These are phyloP conservation scores for Podaxis mareebaensis DNA, from an alignment of 768 basidiomycete species.

Conservation along the genomic window DNA sequence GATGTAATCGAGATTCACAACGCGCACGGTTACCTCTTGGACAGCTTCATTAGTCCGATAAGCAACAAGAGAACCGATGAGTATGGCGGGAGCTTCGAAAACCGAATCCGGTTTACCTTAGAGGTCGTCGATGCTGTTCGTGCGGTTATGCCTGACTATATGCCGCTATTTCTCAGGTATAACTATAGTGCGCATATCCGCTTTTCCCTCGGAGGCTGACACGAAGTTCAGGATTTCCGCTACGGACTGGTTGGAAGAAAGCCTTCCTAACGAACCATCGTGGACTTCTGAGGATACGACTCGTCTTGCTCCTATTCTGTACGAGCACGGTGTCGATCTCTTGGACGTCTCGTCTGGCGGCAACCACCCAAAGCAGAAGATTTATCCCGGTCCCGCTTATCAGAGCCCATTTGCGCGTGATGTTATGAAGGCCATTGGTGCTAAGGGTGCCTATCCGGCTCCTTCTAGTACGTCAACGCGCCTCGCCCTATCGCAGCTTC, in stretches of 20 bases:
- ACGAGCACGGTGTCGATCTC: constrained; percentile 69
- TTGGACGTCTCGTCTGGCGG: constrained; percentile 75
- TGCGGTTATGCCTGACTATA: constrained; percentile 52
- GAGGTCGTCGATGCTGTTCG: constrained; percentile 68
- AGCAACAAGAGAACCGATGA: constrained; percentile 65
- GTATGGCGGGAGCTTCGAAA: constrained; percentile 74
- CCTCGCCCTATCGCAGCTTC: neutral
- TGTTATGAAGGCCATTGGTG: constrained; percentile 44
- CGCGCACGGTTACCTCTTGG: constrained; percentile 63
- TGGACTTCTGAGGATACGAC: constrained; percentile 74
- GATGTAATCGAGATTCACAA: constrained; percentile 65
- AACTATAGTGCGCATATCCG: constrained; percentile 5
- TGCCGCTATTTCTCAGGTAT: constrained; percentile 73
- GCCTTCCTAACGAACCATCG: constrained; percentile 54
- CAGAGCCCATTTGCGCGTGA: constrained; percentile 59
- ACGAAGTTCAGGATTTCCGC: constrained; percentile 54
- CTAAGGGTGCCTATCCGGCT: neutral
- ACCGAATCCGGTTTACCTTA: constrained; percentile 61
- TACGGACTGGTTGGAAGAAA: constrained; percentile 70
- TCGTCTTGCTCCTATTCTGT: constrained; percentile 56
- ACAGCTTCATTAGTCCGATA: constrained; percentile 56
- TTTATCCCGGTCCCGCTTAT: constrained; percentile 37
- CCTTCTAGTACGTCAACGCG: neutral
- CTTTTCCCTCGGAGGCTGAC: neutral
- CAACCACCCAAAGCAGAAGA: constrained; percentile 42